Evolutionary conservation across 1,284 basidiomycete species (phyloP).

Genomic region (Salmacisia buchloeana): DNA sequence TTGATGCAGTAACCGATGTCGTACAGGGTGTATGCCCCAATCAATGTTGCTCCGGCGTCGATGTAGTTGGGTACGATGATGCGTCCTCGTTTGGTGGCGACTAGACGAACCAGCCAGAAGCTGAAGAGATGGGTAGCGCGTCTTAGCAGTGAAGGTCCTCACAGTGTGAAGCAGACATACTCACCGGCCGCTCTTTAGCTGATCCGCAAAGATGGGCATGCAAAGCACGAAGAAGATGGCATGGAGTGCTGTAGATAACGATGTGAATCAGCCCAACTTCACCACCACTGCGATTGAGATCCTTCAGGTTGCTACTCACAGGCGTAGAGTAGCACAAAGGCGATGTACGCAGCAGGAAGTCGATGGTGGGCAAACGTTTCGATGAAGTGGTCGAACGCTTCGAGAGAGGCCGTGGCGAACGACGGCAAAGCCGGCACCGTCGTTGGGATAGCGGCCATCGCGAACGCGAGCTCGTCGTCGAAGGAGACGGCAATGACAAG

Average conservation of each 20-base stretch:
- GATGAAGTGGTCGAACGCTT: not conserved
- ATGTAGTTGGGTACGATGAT: not conserved
- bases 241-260: not conserved
- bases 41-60: not conserved
- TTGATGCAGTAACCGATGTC: conserved; percentile 5
- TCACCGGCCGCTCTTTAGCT: not conserved
- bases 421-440: not conserved
- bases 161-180: too few species aligned
- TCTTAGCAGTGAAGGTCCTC: too few species aligned
- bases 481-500: not conserved
- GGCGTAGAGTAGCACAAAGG: not conserved
- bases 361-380: not conserved
- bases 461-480: not conserved
- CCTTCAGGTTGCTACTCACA: not conserved
- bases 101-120: not conserved
- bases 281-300: too few species aligned
- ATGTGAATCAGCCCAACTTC: too few species aligned
- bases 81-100: not conserved
- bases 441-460: not conserved
- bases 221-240: not conserved
- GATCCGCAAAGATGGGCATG: not conserved
- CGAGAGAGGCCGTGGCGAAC: not conserved
- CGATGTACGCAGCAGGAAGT: not conserved
- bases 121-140: too few species aligned
- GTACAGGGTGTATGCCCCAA: not conserved